Evolutionary conservation across 257 asterid species (phyloP), one percentile per base, ranked within the genome.

Genomic region (Solanum rostratum): DNA sequence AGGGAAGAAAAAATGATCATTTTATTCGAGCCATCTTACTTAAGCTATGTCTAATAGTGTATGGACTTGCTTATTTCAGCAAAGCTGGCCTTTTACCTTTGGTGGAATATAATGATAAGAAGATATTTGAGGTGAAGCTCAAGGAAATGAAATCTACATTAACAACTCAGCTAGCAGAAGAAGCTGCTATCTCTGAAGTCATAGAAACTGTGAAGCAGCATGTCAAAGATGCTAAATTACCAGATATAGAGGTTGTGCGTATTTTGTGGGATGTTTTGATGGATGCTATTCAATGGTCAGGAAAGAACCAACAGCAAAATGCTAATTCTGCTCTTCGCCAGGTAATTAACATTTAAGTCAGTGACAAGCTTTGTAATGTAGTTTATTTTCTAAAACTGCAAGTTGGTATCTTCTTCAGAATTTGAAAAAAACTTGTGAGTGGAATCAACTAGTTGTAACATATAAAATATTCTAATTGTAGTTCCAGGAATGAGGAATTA

Each of bases 201-300:
- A 92, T 95, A 37, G 98, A 95, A 91, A 95, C 98, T 65, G 99
- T 93, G 39, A 95, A 93, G 83, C 98, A 93, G 80, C 97, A 93
- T 88, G 95, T 94, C 82, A 96, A 92, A 92, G 98, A 93, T 84
- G 97, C 99, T 71, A 92, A 91, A 85, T 88, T 96, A 63, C 99
- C 99, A 19, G 98, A 96, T 84, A 89, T 88, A 82, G 98, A 95
- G 85, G 97, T 96, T 80, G 97, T 96, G 30, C 90, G 97, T 27
- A 95, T 95, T 87, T 88, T 93, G 55, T 95, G 98, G 99, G 98
- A 96, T 91, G 94, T 93, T 43, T 85, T 96, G 92, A 96, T 96
- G 99, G 99, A 96, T 90, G 97, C 99, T 54, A 97, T 96, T 83
- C 98, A 94, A 82, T 94, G 99, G 99, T 96, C 99, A 68, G 98